Percentiles rank a stretch among this genome's conserved stretches.
Evolutionary conservation across 306 rosid species (phyloP).

Genomic region (Sicyos baderoa): DNA sequence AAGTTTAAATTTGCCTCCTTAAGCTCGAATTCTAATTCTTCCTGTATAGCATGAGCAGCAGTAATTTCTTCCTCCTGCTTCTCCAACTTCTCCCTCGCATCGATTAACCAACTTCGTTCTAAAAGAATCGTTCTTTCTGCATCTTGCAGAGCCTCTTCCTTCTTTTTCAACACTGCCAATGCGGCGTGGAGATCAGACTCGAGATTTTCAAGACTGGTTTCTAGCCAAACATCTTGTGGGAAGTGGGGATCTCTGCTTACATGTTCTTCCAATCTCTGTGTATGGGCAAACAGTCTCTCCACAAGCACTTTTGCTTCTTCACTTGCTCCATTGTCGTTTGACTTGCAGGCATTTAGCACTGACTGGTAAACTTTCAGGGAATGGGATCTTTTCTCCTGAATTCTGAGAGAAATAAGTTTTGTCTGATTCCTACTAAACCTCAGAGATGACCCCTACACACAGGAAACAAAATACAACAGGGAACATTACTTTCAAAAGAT

Average conservation of each 20-base stretch:
- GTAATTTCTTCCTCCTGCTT: conserved; percentile 52
- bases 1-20: conserved; percentile 45
- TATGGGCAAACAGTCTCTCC: conserved; percentile 69
- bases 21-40: conserved; percentile 50
- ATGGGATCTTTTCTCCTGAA: conserved; percentile 23
- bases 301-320: conserved; percentile 74
- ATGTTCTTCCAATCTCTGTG: conserved; percentile 61
- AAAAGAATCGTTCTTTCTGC: conserved; percentile 50
- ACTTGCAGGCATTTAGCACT: conserved; percentile 35
- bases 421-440: conserved; percentile 31
- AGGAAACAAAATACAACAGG: conserved; percentile 17
- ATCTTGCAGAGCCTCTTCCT: conserved; percentile 70
- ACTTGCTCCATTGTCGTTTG: conserved; percentile 45
- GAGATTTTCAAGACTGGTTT: conserved; percentile 44
- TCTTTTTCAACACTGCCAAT: conserved; percentile 47
- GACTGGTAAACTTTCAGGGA: conserved; percentile 33
- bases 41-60: conserved; percentile 45
- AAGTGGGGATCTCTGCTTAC: conserved; percentile 31
- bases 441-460: conserved; percentile 52
- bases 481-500: not conserved
- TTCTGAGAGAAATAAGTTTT: conserved; percentile 24
- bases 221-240: conserved; percentile 36
- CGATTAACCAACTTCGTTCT: conserved; percentile 46
- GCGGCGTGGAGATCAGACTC: conserved; percentile 70
- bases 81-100: conserved; percentile 60